Evolutionary conservation across 2,329 filamentous ascomycete species (phyloP), one percentile per base, ranked within the genome.

Genomic region (Ophiobolus disseminans): DNA sequence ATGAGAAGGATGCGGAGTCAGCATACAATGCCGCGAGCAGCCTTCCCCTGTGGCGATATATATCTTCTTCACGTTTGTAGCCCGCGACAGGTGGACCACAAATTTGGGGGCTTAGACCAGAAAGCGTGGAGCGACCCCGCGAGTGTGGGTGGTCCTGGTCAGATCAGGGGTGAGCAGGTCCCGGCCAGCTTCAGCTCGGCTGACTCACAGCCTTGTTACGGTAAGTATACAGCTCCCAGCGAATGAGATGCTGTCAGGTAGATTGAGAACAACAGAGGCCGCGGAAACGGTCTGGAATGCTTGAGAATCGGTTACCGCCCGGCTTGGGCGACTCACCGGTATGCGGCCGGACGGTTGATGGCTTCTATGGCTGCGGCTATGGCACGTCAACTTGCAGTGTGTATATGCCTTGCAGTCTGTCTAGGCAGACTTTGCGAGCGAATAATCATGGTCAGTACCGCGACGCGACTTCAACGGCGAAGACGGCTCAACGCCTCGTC

Each of bases 131-230:
- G 50, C 53, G 45, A 49, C 51, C 52, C 58, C 48, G 47, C 50
- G 45, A 47, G 50, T 54, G 52, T 55, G 54, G 52, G 45, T 56
- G 53, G 53, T 53, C 37, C 44, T 43, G 34, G 51, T 48, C 50
- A 45, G 46, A 52, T 58, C 63, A 66, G 61, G 55, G 59, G 61
- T 60, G 48, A 58, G 55, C 50, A 63, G 51, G 43, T 59, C 49
- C 55, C 30, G 30, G 30, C 30, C 45, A 55, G 45, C 51, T 64
- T 70, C 50, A 50, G 49, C 37, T 37, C 43, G 43, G 52, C 55
- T 62, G 65, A 65, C 60, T 67, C 63, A 67, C 62, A 66, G 64
- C 57, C 57, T 49, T 66, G n/a, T n/a, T 17, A 59, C 49, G 43
- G 60, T 59, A 61, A 48, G 49, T 35, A 39, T 41, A 37, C 42